Percentiles rank a stretch among this genome's conserved stretches.
These are phyloP conservation scores for Zygosaccharomyces siamensis DNA, from an alignment of 805 yeast genomes.

Conservation along the genomic window DNA sequence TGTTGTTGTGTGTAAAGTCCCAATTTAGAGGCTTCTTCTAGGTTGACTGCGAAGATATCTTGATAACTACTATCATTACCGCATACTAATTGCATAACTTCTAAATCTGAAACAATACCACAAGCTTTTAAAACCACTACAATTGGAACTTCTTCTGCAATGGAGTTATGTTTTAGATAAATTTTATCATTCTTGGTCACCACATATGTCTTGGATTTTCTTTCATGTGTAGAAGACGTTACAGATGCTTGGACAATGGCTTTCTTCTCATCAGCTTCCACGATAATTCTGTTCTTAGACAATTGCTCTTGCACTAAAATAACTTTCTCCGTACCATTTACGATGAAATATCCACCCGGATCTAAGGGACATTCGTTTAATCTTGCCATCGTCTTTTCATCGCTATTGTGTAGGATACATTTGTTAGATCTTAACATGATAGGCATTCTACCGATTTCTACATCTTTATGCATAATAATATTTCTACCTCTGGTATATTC, in stretches of 20 bases:
- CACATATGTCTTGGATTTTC: constrained; percentile 95
- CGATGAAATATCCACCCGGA: constrained; percentile 98
- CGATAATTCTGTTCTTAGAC: constrained; percentile 94
- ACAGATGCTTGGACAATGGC: constrained; percentile 95
- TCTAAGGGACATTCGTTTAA: constrained; percentile 93
- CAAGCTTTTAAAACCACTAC: constrained; percentile 92
- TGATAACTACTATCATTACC: constrained; percentile 86
- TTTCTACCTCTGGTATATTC: constrained; percentile 95
- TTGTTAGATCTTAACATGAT: constrained; percentile 92
- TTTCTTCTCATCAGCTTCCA: constrained; percentile 94
- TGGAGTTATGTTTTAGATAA: constrained; percentile 90
- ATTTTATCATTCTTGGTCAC: constrained; percentile 86
- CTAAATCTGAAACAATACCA: constrained; percentile 87
- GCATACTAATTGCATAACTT: constrained; percentile 89
- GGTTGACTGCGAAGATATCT: constrained; percentile 85
- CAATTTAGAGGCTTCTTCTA: constrained; percentile 85
- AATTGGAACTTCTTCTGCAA: constrained; percentile 92
- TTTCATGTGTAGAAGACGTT: constrained; percentile 95
- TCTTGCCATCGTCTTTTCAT: constrained; percentile 79
- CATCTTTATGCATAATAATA: constrained; percentile 80
- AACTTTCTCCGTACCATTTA: constrained; percentile 96
- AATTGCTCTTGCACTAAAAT: constrained; percentile 95
- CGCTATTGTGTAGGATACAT: constrained; percentile 76
- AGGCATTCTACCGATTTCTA: constrained; percentile 98
- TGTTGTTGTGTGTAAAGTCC: constrained; percentile 89